A percentile compares a stretch with the other conserved stretches of the same genome.
Conservation (phyloP, 2,329 filamentous ascomycete genomes). For the Nothomitra cinnamomea region DNA sequence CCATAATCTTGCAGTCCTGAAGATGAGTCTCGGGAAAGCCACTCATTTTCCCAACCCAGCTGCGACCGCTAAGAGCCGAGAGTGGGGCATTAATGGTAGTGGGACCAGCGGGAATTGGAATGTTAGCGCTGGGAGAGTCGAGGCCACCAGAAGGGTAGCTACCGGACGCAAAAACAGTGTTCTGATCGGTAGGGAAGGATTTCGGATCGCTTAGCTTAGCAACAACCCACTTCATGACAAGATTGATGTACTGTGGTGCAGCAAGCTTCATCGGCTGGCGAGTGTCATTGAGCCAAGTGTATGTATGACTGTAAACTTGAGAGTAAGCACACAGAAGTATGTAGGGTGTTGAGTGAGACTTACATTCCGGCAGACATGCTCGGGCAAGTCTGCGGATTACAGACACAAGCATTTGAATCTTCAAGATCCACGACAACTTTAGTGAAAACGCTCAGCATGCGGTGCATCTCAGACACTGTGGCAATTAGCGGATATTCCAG, state of each 20-base stretch:
- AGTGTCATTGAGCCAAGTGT: conserved; percentile 86
- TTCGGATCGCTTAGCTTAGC: conserved; percentile 82
- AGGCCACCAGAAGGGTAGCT: conserved; percentile 37
- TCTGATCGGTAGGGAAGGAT: conserved; percentile 78
- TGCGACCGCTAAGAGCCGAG: conserved; percentile 46
- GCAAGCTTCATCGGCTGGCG: conserved; percentile 82
- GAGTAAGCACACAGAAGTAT: not conserved
- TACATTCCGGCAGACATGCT: conserved; percentile 90
- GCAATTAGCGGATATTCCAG: conserved; percentile 37
- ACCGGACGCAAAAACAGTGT: conserved; percentile 36
- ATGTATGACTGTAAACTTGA: conserved; percentile 61
- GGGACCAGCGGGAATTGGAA: conserved; percentile 27
- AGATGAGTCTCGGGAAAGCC: conserved; percentile 86
- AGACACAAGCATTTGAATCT: conserved; percentile 33
- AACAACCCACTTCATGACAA: conserved; percentile 94
- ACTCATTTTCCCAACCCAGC: conserved; percentile 80
- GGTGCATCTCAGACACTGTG: conserved; percentile 56
- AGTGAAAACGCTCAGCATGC: conserved; percentile 37
- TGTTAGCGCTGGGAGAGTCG: conserved; percentile 24
- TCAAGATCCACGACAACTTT: conserved; percentile 1
- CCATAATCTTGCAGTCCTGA: conserved; percentile 80
- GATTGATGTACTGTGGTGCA: conserved; percentile 81
- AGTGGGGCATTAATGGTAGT: conserved; percentile 35
- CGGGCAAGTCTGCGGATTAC: conserved; percentile 69
- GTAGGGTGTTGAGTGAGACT: conserved; percentile 25